Evolutionary conservation across 768 basidiomycete species (phyloP), one percentile per base, ranked within the genome.

Genomic region (Suillus weaverae): DNA sequence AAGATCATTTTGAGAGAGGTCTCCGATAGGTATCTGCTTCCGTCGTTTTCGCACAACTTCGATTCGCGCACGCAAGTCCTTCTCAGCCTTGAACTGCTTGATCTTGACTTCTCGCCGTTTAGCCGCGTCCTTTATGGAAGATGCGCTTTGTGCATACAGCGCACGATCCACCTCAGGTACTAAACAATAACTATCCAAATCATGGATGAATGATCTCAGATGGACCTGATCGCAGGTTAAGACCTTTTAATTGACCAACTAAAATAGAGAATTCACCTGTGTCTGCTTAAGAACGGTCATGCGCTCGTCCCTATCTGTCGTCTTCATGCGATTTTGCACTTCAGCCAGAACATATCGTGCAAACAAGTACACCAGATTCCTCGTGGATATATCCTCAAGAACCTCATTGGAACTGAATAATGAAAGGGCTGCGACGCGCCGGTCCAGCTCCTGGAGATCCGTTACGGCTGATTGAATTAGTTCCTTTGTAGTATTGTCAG

Each of bases 71-170:
- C 87, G 85, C 35, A 98, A 77, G 41, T 91, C 90, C 75, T 92
- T 96, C 77, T 97, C 95, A 63, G 86, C 85, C 76, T 89, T 88
- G 76, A 87, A 98, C 73, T 96, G 95, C 66, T 86, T 88, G 67
- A 99, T 97, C 80, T 97, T 99, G 39, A 89, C 75, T 68, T 97
- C 95, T 69, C 97, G 80, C 63, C 90, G 83, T 71, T 84, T 86
- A 1, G 86, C 84, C 22, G 89, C 84, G 74, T 98, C 91, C 11
- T 71, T 76, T 57, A 88, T 75, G n/a, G 79, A 70, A 10, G 81
- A 80, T 11, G 83, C 68, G 61, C 81, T 82, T 55, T 81, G 81
- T 51, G 77, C 79, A 68, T 88, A 84, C 13, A 94, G 72, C 14
- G 74, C 76, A 54, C 84, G 83, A 69, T 93, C 89, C 3, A 81